Percentiles rank a stretch among this genome's conserved stretches.
Evolutionary conservation across 1,139 yeast genomes (phyloP).

Genomic region (Suhomyces maxii): DNA sequence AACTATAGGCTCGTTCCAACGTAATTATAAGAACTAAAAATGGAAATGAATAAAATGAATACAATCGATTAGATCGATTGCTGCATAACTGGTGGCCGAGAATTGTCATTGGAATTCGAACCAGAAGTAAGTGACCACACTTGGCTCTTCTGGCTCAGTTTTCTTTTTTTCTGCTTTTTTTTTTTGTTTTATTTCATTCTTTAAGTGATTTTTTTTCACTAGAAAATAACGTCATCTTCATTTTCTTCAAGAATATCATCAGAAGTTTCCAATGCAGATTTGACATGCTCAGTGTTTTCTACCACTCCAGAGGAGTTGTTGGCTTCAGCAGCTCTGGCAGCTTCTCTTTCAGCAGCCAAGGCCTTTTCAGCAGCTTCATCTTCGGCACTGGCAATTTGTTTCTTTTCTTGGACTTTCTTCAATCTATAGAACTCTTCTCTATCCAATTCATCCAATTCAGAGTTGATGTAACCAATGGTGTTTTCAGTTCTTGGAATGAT

Average conservation of each 20-base stretch:
- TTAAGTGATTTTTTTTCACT: conserved; percentile 2
- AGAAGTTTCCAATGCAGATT: conserved; percentile 18
- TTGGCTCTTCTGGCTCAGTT: too few species aligned
- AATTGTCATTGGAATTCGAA: too few species aligned
- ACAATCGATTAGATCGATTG: not conserved
- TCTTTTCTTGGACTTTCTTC: conserved; percentile 96
- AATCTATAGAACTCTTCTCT: conserved; percentile 96
- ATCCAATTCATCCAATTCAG: conserved; percentile 95
- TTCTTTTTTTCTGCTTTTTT: too few species aligned
- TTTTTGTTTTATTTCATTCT: too few species aligned
- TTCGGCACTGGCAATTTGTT: conserved; percentile 72
- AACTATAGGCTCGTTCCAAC: not conserved
- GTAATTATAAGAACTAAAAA: not conserved
- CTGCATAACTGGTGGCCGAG: too few species aligned
- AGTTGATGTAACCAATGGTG: conserved; percentile 87
- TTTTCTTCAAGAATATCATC: conserved; percentile 35
- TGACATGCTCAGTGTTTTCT: conserved; percentile 14
- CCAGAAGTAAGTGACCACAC: too few species aligned
- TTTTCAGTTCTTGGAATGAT: conserved; percentile 97
- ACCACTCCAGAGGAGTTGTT: conserved; percentile 5
- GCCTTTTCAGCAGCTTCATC: conserved; percentile 53
- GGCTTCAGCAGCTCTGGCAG: not conserved
- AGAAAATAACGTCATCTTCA: conserved; percentile 48
- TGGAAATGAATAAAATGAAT: not conserved
- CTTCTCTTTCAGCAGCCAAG: conserved; percentile 5